phyloP scores from a whole-genome alignment of 2,329 filamentous ascomycete species.

The Coleophoma eucalyptorum region DNA sequence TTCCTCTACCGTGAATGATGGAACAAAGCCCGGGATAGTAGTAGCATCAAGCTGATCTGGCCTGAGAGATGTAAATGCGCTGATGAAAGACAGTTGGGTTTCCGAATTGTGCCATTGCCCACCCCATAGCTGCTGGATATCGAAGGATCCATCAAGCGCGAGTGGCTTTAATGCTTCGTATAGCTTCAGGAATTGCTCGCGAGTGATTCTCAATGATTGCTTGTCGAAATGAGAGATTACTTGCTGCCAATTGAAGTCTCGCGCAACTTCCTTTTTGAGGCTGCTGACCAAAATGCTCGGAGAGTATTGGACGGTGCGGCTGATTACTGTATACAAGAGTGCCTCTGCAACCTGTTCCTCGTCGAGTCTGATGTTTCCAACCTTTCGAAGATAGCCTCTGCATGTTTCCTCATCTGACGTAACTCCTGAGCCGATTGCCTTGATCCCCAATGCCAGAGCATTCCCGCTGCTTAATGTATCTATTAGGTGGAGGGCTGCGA shows the following conservation, averaged over 20 bases:
- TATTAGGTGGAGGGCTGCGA: constrained; percentile 66
- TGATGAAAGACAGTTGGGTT: constrained; percentile 90
- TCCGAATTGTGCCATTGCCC: constrained; percentile 82
- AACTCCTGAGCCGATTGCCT: constrained; percentile 69
- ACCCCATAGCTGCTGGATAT: constrained; percentile 88
- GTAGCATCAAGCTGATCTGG: constrained; percentile 77
- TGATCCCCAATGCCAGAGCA: constrained; percentile 62
- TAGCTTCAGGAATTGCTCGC: constrained; percentile 74
- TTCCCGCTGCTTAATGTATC: constrained; percentile 60
- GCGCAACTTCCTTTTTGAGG: constrained; percentile 56
- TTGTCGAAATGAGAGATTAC: constrained; percentile 81
- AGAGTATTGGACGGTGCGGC: constrained; percentile 50
- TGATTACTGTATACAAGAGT: constrained; percentile 63
- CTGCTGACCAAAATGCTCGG: constrained; percentile 55
- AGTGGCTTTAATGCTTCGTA: constrained; percentile 76
- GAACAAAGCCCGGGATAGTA: constrained; percentile 76
- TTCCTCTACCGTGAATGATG: constrained; percentile 67
- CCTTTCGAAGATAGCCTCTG: constrained; percentile 47
- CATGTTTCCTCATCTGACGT: constrained; percentile 73
- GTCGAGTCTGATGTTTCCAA: constrained; percentile 57
- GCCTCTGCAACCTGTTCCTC: constrained; percentile 82
- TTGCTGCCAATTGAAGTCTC: constrained; percentile 65
- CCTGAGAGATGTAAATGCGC: constrained; percentile 75
- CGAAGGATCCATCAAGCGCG: constrained; percentile 63
- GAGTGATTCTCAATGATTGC: constrained; percentile 69